Conservation (phyloP, 768 basidiomycete genomes). For the Termitomyces eurrhizus region DNA sequence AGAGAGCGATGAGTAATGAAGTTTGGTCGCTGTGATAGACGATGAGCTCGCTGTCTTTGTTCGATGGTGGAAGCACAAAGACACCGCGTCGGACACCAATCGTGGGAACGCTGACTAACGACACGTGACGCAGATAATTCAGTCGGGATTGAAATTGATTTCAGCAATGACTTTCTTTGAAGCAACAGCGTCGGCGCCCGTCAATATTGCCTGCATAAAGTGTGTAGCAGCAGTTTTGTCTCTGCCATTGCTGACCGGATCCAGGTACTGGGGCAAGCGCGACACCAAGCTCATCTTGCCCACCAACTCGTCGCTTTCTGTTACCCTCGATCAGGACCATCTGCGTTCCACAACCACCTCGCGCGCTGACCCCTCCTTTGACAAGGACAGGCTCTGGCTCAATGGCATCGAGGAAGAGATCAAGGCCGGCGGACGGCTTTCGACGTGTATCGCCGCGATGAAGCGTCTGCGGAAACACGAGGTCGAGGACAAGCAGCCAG, state of each 20-base stretch:
- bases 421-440: conserved; percentile 71
- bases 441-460: conserved; percentile 86
- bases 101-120: conserved; percentile 19
- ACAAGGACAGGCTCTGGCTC: conserved; percentile 84
- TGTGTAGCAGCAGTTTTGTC: conserved; percentile 25
- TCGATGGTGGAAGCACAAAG: conserved; percentile 16
- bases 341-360: conserved; percentile 92
- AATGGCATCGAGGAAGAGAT: conserved; percentile 92
- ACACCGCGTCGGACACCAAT: conserved; percentile 12
- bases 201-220: conserved; percentile 99
- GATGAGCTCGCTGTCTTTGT: conserved; percentile 13
- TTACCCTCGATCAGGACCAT: conserved; percentile 96
- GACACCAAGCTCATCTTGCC: conserved; percentile 94
- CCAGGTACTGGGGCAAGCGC: conserved; percentile 98
- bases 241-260: not conserved
- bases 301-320: conserved; percentile 97
- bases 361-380: conserved; percentile 72
- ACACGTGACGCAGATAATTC: conserved; percentile 7
- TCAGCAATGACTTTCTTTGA: conserved; percentile 19
- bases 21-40: conserved; percentile 15
- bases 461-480: conserved; percentile 64
- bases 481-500: conserved; percentile 68
- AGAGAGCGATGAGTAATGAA: not conserved
- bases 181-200: conserved; percentile 89
- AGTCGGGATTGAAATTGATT: no score